Conservation (phyloP, 306 rosid genomes). For the Geum urbanum region DNA sequence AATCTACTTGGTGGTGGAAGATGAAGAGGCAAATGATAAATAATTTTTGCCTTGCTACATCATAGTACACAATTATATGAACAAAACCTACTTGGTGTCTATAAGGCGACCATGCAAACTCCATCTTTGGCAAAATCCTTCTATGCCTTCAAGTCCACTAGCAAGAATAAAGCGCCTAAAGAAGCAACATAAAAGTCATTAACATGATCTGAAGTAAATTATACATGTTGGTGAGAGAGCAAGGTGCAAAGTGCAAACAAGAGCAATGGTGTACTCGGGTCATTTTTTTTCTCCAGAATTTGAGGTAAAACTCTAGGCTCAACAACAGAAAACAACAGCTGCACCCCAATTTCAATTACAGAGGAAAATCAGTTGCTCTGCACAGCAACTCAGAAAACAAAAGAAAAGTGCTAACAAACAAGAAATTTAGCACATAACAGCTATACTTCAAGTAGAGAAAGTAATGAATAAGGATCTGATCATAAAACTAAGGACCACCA, state of each 20-base stretch:
- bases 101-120: constrained; percentile 86
- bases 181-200: constrained; percentile 21
- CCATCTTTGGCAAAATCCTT: constrained; percentile 91
- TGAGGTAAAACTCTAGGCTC: not conserved
- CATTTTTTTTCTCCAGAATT: not conserved
- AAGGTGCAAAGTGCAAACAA: not conserved
- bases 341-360: not conserved
- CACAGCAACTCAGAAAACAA: not conserved
- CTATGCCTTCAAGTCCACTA: constrained; percentile 78
- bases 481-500: not conserved
- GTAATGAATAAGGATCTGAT: not conserved
- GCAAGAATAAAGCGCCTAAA: constrained; percentile 89
- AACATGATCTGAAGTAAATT: not conserved
- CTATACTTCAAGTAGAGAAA: not conserved
- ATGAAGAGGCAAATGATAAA: not conserved
- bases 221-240: not conserved
- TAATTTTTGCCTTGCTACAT: not conserved
- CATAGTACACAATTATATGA: constrained; percentile 25
- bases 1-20: too few relatives aligned
- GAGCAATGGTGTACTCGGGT: not conserved
- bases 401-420: not conserved
- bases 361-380: not conserved
- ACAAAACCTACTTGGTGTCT: constrained; percentile 62
- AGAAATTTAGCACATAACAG: too few relatives aligned
- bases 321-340: not conserved